Conservation (phyloP, 2,329 filamentous ascomycete species). For the Tolypocladium endophyticum region DNA sequence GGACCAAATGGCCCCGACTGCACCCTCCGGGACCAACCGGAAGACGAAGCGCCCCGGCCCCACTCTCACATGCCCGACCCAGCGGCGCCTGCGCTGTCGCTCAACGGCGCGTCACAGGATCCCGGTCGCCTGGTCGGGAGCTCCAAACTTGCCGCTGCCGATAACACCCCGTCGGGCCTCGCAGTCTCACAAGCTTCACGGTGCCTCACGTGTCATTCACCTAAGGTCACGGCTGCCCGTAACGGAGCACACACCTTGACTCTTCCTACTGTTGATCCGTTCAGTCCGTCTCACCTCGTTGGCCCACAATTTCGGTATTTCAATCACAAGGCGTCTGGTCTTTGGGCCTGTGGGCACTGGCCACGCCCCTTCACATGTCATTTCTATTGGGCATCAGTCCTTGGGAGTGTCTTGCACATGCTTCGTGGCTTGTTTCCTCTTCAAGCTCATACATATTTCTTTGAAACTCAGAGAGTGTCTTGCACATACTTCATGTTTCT, state of each 20-base stretch:
- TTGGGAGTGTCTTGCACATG: neutral
- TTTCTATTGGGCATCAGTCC: neutral
- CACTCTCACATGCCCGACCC: neutral
- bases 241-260: too few relatives aligned
- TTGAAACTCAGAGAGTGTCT: neutral
- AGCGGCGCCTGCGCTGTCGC: neutral
- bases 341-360: neutral
- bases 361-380: neutral
- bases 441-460: neutral
- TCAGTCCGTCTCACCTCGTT: neutral
- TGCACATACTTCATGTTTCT: neutral
- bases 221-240: neutral
- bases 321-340: neutral
- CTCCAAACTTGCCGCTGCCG: neutral
- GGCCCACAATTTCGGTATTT: neutral
- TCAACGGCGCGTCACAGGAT: neutral
- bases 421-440: neutral
- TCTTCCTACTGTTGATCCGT: neutral
- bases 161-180: neutral
- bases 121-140: neutral
- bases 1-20: neutral
- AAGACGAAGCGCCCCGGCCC: conserved; percentile 1
- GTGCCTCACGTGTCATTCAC: neutral
- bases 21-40: neutral
- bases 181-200: neutral